Conservation (phyloP, 192 early-diverging fungal species). For the Coemansia sp. region DNA sequence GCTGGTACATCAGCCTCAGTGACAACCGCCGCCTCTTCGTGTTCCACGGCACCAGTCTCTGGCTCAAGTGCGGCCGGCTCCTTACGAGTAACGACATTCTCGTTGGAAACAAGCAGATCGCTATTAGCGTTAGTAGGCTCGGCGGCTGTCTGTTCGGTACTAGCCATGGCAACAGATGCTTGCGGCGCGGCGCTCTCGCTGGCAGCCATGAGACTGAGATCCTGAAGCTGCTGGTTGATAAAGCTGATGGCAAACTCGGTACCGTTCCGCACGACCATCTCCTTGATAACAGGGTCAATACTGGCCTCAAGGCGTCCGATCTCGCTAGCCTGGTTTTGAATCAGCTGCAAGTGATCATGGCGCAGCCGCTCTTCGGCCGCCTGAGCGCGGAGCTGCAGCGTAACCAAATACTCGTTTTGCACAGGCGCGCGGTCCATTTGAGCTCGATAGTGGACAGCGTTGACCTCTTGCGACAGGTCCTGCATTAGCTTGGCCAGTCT, state of each 20-base stretch:
- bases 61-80: neutral
- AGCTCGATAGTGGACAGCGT: conserved; percentile 31
- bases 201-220: conserved; percentile 30
- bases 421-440: conserved; percentile 30
- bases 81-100: neutral
- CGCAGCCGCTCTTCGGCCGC: conserved; percentile 23
- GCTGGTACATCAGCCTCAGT: neutral
- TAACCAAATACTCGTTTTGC: conserved; percentile 27
- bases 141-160: neutral
- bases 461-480: conserved; percentile 43
- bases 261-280: conserved; percentile 37
- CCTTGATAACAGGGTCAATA: conserved; percentile 43
- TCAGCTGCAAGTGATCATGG: conserved; percentile 23
- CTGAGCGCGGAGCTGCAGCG: conserved; percentile 43
- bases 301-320: conserved; percentile 40
- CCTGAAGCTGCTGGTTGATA: conserved; percentile 42
- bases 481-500: conserved; percentile 40
- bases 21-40: neutral
- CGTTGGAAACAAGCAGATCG: neutral
- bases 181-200: neutral
- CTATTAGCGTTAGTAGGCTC: neutral
- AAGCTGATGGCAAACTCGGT: conserved; percentile 35
- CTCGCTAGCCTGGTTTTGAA: conserved; percentile 27
- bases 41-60: neutral
- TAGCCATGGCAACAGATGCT: neutral